A percentile compares a stretch with the other conserved stretches of the same genome.
Conservation (phyloP, 2,329 filamentous ascomycete genomes). For the Cryphonectria japonica region DNA sequence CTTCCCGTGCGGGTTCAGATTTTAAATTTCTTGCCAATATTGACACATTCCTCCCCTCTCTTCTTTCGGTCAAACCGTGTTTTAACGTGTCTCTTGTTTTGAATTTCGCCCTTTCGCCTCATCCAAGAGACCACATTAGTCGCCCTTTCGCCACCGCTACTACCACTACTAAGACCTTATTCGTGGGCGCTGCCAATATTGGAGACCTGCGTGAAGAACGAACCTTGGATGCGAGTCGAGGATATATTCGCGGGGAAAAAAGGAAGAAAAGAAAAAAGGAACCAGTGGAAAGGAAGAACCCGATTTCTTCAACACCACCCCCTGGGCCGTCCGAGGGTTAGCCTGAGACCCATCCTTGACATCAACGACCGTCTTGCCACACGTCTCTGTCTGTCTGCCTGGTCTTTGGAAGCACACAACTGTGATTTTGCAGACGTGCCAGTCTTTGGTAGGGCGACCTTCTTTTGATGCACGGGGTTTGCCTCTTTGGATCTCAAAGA, state of each 20-base stretch:
- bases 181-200: not conserved
- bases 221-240: not conserved
- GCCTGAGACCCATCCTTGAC: not conserved
- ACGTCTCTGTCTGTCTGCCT: not conserved
- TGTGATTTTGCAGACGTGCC: too few relatives aligned
- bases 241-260: not conserved
- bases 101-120: slow-evolving; percentile 10
- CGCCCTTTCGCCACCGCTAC: slow-evolving; percentile 18
- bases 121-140: not conserved
- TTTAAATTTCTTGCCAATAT: not conserved
- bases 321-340: not conserved
- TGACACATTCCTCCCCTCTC: not conserved
- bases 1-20: not conserved
- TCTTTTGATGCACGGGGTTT: not conserved
- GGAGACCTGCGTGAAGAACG: not conserved
- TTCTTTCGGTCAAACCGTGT: not conserved
- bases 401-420: too few relatives aligned
- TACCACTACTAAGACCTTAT: not conserved
- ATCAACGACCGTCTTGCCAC: not conserved
- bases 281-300: not conserved
- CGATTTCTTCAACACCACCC: not conserved
- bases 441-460: not conserved
- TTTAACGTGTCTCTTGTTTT: not conserved
- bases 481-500: not conserved
- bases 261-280: not conserved